phyloP scores from a whole-genome alignment of 2,329 filamentous ascomycete genomes.

The Microsporum ferrugineum region DNA sequence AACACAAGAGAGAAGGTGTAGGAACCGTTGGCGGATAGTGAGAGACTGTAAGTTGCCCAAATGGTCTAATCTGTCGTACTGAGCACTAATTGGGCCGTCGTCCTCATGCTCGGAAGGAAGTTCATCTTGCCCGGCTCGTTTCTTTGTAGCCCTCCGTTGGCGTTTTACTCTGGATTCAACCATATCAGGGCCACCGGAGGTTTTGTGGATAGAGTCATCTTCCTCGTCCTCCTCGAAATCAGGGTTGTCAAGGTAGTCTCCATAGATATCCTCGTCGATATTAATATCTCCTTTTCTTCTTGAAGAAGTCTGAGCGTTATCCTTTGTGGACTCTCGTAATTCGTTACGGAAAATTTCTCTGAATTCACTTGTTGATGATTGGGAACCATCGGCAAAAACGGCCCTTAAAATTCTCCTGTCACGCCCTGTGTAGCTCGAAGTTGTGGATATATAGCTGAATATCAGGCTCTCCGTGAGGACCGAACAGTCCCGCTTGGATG shows the following conservation, averaged over 20 bases:
- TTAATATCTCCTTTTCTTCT: slow-evolving; percentile 34
- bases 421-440: slow-evolving; percentile 22
- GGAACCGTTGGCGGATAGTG: slow-evolving; percentile 35
- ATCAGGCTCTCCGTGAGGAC: slow-evolving; percentile 32
- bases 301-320: slow-evolving; percentile 17
- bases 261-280: slow-evolving; percentile 36
- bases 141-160: slow-evolving; percentile 15
- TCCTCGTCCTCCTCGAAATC: slow-evolving; percentile 26
- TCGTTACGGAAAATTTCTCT: slow-evolving; percentile 36
- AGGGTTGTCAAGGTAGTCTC: slow-evolving; percentile 33
- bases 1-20: slow-evolving; percentile 32
- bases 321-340: slow-evolving; percentile 24
- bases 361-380: slow-evolving; percentile 31
- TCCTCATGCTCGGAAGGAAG: slow-evolving; percentile 4
- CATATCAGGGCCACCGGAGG: slow-evolving; percentile 3
- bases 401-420: slow-evolving; percentile 35
- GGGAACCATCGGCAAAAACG: slow-evolving; percentile 37
- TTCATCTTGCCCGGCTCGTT: slow-evolving; percentile 12
- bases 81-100: slow-evolving; percentile 1
- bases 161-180: slow-evolving; percentile 23
- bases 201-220: slow-evolving; percentile 5
- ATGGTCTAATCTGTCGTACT: slow-evolving; percentile 17
- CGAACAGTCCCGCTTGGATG: not conserved
- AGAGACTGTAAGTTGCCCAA: slow-evolving; percentile 32
- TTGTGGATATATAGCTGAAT: slow-evolving; percentile 31